Conservation (phyloP, 495 filamentous ascomycete genomes). For the Polyplosphaeria fusca region DNA sequence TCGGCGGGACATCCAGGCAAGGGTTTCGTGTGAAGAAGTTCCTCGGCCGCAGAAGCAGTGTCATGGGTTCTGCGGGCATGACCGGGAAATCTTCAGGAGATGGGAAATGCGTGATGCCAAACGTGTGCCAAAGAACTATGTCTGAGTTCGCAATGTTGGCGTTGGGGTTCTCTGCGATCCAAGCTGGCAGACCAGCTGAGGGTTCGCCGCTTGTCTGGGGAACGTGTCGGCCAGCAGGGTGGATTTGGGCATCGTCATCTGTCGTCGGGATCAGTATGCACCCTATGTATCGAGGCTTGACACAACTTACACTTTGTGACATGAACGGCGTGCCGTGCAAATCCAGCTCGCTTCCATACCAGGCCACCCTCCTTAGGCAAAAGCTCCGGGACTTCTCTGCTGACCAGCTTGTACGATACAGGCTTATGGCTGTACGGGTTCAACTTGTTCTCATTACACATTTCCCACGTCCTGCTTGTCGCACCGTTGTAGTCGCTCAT, state of each 20-base stretch:
- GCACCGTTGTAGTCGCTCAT: slow-evolving; percentile 78
- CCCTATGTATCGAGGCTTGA: not conserved
- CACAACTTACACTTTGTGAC: slow-evolving; percentile 77
- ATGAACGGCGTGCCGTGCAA: slow-evolving; percentile 85
- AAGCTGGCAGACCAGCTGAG: slow-evolving; percentile 71
- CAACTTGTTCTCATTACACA: slow-evolving; percentile 77
- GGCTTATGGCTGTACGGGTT: slow-evolving; percentile 85
- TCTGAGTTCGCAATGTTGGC: slow-evolving; percentile 78
- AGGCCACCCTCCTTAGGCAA: slow-evolving; percentile 81
- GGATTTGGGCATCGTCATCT: slow-evolving; percentile 83
- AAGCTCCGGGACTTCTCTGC: slow-evolving; percentile 72
- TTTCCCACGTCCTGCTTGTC: slow-evolving; percentile 86
- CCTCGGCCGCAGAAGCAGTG: slow-evolving; percentile 73
- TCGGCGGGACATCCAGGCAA: slow-evolving; percentile 81
- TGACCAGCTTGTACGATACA: slow-evolving; percentile 87
- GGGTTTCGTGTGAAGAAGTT: slow-evolving; percentile 89
- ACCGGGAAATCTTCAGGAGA: slow-evolving; percentile 90
- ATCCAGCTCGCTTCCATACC: slow-evolving; percentile 92
- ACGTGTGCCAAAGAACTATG: slow-evolving; percentile 94
- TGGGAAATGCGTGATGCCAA: slow-evolving; percentile 90
- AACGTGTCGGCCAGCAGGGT: slow-evolving; percentile 90
- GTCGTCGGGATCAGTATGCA: not conserved
- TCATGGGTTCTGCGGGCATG: slow-evolving; percentile 93
- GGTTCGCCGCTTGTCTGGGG: slow-evolving; percentile 89
- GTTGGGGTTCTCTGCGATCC: slow-evolving; percentile 72